phyloP scores from a whole-genome alignment of 2,329 filamentous ascomycete genomes.

The Ceratocystis cacaofunesta region DNA sequence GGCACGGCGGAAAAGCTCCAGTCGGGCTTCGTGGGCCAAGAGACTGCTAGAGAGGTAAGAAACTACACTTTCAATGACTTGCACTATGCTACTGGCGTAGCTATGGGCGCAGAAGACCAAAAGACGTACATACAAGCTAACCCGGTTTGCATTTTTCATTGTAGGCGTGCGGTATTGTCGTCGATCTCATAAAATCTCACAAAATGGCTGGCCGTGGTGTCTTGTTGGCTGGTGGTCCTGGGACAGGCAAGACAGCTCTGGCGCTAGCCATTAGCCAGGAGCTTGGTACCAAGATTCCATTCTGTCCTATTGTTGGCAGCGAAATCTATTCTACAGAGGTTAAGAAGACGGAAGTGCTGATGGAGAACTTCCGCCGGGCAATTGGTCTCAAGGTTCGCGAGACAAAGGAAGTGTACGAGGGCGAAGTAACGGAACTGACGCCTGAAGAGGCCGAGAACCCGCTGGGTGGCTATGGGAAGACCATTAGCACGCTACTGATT shows the following conservation, averaged over 20 bases:
- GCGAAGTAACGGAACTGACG: constrained; percentile 92
- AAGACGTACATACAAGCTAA: background rate
- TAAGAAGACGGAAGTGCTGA: constrained; percentile 97
- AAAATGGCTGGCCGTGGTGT: constrained; percentile 96
- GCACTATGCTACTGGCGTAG: background rate
- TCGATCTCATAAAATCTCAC: constrained; percentile 87
- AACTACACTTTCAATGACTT: background rate
- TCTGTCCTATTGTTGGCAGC: constrained; percentile 94
- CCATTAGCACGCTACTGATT: constrained; percentile 88
- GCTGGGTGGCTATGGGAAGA: constrained; percentile 89
- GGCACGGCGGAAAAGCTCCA: constrained; percentile 68
- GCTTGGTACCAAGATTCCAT: constrained; percentile 92
- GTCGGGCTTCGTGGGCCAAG: constrained; percentile 81
- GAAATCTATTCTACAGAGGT: constrained; percentile 97
- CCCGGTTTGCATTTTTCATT: background rate
- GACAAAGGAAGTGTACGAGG: constrained; percentile 98
- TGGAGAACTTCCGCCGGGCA: constrained; percentile 97
- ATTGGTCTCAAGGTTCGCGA: constrained; percentile 95
- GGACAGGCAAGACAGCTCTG: constrained; percentile 92
- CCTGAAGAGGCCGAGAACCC: constrained; percentile 98
- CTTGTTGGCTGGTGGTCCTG: constrained; percentile 81
- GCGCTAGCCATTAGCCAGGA: constrained; percentile 94
- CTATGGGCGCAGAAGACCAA: background rate
- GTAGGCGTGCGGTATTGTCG: constrained; percentile 88
- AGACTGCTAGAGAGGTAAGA: constrained; percentile 68